phyloP scores from a whole-genome alignment of 176 grass and related monocot genomes.

The Rhynchospora pubera region DNA sequence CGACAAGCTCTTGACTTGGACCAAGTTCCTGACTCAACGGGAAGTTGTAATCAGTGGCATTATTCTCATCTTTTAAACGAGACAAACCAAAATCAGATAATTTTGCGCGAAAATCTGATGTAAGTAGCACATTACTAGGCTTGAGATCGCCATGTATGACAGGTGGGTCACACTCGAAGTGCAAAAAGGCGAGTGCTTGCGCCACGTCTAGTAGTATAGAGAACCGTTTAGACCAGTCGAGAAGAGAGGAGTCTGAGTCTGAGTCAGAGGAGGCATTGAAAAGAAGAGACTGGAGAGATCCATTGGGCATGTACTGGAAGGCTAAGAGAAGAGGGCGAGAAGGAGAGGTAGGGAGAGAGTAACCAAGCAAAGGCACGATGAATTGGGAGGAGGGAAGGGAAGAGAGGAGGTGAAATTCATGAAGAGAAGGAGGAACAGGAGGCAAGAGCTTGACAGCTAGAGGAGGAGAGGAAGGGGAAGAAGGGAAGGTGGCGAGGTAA shows the following conservation, averaged over 20 bases:
- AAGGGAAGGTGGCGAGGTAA: slow-evolving; percentile 48
- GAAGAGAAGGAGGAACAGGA: slow-evolving; percentile 27
- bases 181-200: slow-evolving; percentile 61
- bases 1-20: slow-evolving; percentile 37
- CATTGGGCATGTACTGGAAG: slow-evolving; percentile 61
- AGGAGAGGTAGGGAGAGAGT: slow-evolving; percentile 29
- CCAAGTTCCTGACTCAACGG: slow-evolving; percentile 74
- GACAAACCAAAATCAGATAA: slow-evolving; percentile 78
- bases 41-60: slow-evolving; percentile 31
- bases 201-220: slow-evolving; percentile 48
- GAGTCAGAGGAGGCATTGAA: slow-evolving; percentile 5
- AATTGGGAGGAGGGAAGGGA: slow-evolving; percentile 41
- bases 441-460: slow-evolving; percentile 31
- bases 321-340: slow-evolving; percentile 40
- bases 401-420: slow-evolving; percentile 49
- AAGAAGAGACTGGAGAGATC: slow-evolving; percentile 50
- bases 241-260: neutral
- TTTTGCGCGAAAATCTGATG: slow-evolving; percentile 54
- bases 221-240: slow-evolving; percentile 45
- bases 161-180: slow-evolving; percentile 52
- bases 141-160: slow-evolving; percentile 90
- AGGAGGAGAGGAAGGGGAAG: slow-evolving; percentile 22
- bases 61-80: slow-evolving; percentile 43
- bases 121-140: slow-evolving; percentile 85
- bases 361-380: slow-evolving; percentile 47